Conservation (phyloP, 2,329 filamentous ascomycete species). For the Pleochaeta shiraiana region DNA sequence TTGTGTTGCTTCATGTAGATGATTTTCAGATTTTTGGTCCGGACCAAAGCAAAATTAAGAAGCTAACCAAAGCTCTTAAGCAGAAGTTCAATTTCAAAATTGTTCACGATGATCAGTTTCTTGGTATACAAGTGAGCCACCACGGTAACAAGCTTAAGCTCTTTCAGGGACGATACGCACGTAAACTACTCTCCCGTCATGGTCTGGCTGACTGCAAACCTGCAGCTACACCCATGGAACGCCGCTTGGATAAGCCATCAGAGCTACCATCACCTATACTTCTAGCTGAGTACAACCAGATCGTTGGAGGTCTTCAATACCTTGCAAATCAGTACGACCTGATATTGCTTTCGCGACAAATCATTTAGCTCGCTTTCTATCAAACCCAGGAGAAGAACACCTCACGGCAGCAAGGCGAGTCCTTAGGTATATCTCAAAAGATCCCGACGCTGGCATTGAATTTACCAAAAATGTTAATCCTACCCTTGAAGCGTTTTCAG, state of each 20-base stretch:
- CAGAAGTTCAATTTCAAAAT: background rate
- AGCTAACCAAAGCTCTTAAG: background rate
- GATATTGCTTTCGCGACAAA: background rate
- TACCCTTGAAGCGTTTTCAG: background rate
- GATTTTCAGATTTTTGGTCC: background rate
- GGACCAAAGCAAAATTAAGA: background rate
- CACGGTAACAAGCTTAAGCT: too few relatives aligned
- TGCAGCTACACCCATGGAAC: background rate
- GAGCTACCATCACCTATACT: background rate
- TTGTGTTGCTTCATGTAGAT: background rate
- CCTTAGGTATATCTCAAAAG: background rate
- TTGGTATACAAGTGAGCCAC: background rate
- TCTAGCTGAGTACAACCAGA: background rate
- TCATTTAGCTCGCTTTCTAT: background rate
- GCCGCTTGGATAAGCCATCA: background rate
- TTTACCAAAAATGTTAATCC: background rate
- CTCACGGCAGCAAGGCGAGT: background rate
- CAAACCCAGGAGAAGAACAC: background rate
- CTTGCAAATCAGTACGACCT: background rate
- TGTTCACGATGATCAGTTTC: background rate
- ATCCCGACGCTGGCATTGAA: background rate
- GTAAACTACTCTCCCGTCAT: too few relatives aligned
- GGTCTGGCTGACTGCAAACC: too few relatives aligned
- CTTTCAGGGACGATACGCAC: too few relatives aligned
- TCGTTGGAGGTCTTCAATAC: too few relatives aligned